These are phyloP conservation scores for Populus hybrid DNA, from an alignment of 441 rosid species.

Conservation along the genomic window DNA sequence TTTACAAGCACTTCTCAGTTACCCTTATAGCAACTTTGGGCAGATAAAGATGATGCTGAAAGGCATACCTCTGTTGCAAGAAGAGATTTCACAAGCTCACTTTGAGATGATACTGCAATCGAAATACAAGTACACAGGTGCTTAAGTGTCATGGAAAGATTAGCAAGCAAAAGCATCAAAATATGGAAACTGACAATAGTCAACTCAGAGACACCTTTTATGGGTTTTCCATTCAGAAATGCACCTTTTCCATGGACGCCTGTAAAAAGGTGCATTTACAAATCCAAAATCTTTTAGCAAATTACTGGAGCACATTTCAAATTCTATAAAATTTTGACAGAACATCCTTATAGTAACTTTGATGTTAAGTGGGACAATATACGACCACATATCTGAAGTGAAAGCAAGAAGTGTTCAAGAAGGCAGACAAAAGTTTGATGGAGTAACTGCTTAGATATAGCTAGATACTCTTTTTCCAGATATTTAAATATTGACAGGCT, in stretches of 20 bases:
- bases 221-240: constrained; percentile 71
- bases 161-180: not conserved
- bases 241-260: constrained; percentile 79
- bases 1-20: not conserved
- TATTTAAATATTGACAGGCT: not conserved
- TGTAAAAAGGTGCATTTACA: constrained; percentile 59
- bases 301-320: not conserved
- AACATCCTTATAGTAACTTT: not conserved
- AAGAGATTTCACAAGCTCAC: constrained; percentile 60
- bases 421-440: too few species aligned
- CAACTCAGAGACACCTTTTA: constrained; percentile 51
- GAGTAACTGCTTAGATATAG: not conserved
- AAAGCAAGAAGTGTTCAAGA: too few species aligned
- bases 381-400: not conserved
- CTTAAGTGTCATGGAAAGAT: constrained; percentile 5
- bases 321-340: not conserved
- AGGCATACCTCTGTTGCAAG: constrained; percentile 61
- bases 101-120: constrained; percentile 64
- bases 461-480: not conserved
- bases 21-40: not conserved
- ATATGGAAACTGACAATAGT: not conserved
- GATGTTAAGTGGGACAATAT: not conserved
- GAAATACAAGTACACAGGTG: constrained; percentile 18
- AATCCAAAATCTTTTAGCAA: not conserved
- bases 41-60: not conserved